These are phyloP conservation scores for Lactarius deliciosus DNA, from an alignment of 768 basidiomycete genomes.

Conservation along the genomic window DNA sequence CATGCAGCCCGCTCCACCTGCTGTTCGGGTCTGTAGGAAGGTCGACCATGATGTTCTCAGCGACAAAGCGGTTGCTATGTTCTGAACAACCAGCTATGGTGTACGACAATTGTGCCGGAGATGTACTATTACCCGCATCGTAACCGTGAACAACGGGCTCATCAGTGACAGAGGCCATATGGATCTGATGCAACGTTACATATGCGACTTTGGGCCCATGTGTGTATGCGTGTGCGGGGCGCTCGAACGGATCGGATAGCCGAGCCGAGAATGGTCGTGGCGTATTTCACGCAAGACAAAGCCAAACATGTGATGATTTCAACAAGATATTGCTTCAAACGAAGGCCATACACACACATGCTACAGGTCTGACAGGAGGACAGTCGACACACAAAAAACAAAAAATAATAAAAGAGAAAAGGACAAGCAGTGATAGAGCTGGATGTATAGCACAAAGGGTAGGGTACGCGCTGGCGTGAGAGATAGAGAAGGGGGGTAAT, in stretches of 20 bases:
- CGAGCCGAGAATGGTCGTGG: not conserved
- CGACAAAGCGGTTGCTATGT: conserved; percentile 66
- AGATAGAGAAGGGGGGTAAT: conserved; percentile 16
- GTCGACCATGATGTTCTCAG: conserved; percentile 69
- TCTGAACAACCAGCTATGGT: conserved; percentile 59
- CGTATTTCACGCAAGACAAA: not conserved
- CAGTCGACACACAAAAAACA: conserved; percentile 25
- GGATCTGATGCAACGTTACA: conserved; percentile 3
- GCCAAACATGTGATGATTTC: conserved; percentile 16
- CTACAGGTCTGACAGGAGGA: conserved; percentile 39
- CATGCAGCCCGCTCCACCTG: conserved; percentile 73
- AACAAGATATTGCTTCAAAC: conserved; percentile 35
- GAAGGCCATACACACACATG: conserved; percentile 45
- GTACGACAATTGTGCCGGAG: conserved; percentile 21
- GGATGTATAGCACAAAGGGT: conserved; percentile 23
- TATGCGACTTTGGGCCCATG: not conserved
- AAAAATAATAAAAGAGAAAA: conserved; percentile 25
- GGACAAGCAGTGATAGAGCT: conserved; percentile 28
- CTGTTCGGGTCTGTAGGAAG: conserved; percentile 62
- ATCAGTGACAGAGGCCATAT: conserved; percentile 1
- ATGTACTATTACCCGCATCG: conserved; percentile 2
- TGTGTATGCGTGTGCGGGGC: not conserved
- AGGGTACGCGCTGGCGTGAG: conserved; percentile 13
- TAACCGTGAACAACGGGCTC: not conserved
- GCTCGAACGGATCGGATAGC: not conserved